Evolutionary conservation across 208 protist genomes (phyloP), one percentile per base, ranked within the genome.

Genomic region (Trypanosoma congolense): DNA sequence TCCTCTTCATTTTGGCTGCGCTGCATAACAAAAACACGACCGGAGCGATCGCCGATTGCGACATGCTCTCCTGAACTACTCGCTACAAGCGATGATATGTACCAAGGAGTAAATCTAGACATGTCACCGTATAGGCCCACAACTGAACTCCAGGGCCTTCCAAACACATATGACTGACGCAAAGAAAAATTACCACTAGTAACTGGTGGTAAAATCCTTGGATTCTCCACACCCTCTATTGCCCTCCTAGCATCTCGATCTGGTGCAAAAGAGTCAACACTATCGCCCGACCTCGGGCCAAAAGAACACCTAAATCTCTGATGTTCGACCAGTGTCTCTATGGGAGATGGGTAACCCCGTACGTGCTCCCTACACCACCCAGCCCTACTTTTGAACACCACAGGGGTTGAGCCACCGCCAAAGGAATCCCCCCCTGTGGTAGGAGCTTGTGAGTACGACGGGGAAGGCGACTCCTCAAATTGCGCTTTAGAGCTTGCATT

Each of bases 31-130:
- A 73, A 61, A 8, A 95, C 69, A 24, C 72, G 69, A 30, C 88
- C 88, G 9, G 74, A 73, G 61, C 80, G 67, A 51, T 95, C 84
- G 12, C 88, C 88, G 1, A 89, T 65, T 8, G 88, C 88, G 18
- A 90, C 75, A 49, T 88, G 71, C 35, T 85, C 79, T 3, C 77
- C 77, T 14, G 66, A 79, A n/a, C 51, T 59, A 54, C 46, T 67
- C 31, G 35, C 70, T 16, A 77, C 70, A 18, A 94, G 62, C 3
- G 83, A 65, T 16, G 88, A 86, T 31, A 95, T 56, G 63, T 82
- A 83, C 62, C 75, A 61, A 31, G 69, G 65, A 0, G 77, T 63
- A 60, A 78, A 78, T 31, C 79, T 73, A 43, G 57, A 75, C 24
- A 77, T 77, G 6, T 36, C 57, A 30, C 56, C 28, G 3, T 52